Evolutionary conservation across 2,329 filamentous ascomycete species (phyloP), one percentile per base, ranked within the genome.

Genomic region (Ophiosphaerella herpotricha): DNA sequence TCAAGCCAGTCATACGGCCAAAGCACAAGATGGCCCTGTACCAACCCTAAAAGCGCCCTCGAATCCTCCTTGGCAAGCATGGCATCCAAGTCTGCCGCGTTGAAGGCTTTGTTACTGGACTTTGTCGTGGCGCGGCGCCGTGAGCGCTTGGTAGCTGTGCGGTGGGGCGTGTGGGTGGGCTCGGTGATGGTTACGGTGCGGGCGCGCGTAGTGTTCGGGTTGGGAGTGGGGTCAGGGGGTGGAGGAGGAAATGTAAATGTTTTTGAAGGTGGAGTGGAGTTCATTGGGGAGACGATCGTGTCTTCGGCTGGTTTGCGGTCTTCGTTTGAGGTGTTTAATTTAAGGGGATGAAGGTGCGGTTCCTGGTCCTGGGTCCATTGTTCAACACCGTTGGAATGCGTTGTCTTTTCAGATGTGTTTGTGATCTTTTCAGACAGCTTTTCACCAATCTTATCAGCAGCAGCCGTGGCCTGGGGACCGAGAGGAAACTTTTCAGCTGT

Each of bases 1-100:
- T 89, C 84, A 1, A 75, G 52, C 84, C 95, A 99, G 66, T 99
- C 91, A 74, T 97, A 96, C 5, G 94, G 94, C 79, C 95, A 99
- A 57, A 90, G 78, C 23, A 99, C 92, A 44, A 99, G 74, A 70
- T 92, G 86, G 1, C 94, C 94, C 73, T 97, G 93, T 23, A 94
- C 83, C 77, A 94, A 77, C 56, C 85, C 83, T 59, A 97, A 78
- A 60, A 97, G 75, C 61, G 90, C 88, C 70, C 96, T 92, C 1
- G 91, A 90, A 59, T 95, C 90, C 5, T 82, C 81, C 46, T 84
- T 84, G 24, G 83, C 81, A 45, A 97, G 80, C 58, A 97, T 61
- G 8, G 58, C 55, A 23, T 66, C 78, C 43, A 96, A 91, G 54
- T 96, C 92, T 1, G 81, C 77, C 12, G 82, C 80, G 46, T 82